Evolutionary conservation across 176 grass and related monocot species (phyloP).

Genomic region (Bromus sterilis): DNA sequence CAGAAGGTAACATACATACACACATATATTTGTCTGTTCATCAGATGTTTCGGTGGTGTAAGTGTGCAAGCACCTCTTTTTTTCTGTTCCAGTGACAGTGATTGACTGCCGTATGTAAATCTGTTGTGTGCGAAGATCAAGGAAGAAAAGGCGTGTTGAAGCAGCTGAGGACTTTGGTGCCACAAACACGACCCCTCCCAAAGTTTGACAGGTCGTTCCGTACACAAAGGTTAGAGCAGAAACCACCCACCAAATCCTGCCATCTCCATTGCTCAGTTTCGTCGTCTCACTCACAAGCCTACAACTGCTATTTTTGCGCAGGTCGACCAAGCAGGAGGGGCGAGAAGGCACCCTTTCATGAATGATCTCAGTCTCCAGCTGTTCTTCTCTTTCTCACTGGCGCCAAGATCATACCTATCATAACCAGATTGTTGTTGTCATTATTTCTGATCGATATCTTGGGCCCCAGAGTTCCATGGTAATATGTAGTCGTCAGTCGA

Average conservation of each 20-base stretch:
- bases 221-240: slow-evolving; percentile 60
- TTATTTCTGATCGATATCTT: slow-evolving; percentile 21
- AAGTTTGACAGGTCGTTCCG: slow-evolving; percentile 72
- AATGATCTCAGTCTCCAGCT: slow-evolving; percentile 29
- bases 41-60: neutral
- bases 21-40: too few relatives aligned
- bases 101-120: too few relatives aligned
- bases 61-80: neutral
- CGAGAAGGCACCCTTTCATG: slow-evolving; percentile 48
- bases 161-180: slow-evolving; percentile 73
- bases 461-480: neutral
- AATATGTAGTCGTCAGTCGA: slow-evolving; percentile 18
- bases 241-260: neutral
- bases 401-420: slow-evolving; percentile 11
- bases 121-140: slow-evolving; percentile 49
- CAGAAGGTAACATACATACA: slow-evolving; percentile 41
- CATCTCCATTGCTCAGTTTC: neutral
- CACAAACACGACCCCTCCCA: slow-evolving; percentile 58
- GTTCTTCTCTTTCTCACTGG: neutral
- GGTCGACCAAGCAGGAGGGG: slow-evolving; percentile 63
- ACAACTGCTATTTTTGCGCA: neutral
- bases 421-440: neutral
- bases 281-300: neutral
- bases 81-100: too few relatives aligned
- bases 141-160: slow-evolving; percentile 86